Evolutionary conservation across 192 early-diverging fungal species (phyloP).

Genomic region (Phlyctochytrium arcticum): DNA sequence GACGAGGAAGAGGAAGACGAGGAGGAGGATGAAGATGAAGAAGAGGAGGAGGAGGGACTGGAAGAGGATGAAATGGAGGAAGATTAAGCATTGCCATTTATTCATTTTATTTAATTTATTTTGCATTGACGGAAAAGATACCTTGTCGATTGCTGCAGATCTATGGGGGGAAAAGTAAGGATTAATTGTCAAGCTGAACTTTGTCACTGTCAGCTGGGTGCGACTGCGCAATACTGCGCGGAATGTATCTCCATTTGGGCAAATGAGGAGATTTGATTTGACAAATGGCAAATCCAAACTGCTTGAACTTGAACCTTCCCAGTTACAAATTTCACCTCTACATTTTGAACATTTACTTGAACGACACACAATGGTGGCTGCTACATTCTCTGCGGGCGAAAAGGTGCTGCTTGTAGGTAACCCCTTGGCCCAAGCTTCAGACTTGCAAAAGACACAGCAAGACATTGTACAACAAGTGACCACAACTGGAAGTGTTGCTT

Average conservation of each 20-base stretch:
- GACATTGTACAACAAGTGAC: slow-evolving; percentile 33
- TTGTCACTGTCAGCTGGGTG: too few species aligned
- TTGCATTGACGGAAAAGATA: too few species aligned
- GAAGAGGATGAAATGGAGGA: neutral
- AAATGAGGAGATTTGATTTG: too few species aligned
- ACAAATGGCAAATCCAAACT: too few species aligned
- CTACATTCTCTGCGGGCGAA: slow-evolving; percentile 10
- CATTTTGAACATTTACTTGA: neutral
- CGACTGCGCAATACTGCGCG: too few species aligned
- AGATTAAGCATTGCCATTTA: neutral
- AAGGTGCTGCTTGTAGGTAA: slow-evolving; percentile 47
- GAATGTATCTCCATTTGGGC: too few species aligned
- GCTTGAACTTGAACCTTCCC: neutral
- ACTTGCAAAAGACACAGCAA: slow-evolving; percentile 22
- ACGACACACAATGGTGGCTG: neutral
- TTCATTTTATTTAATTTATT: neutral
- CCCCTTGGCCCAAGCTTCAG: slow-evolving; percentile 29
- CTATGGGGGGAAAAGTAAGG: too few species aligned
- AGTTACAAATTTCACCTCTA: neutral
- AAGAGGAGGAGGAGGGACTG: neutral
- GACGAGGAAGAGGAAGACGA: slow-evolving; percentile 10
- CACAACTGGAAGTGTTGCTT: slow-evolving; percentile 57
- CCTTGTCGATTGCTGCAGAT: too few species aligned
- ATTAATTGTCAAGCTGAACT: too few species aligned
- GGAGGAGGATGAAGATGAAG: slow-evolving; percentile 27